Base-by-base conservation (phyloP, 345 rosid genomes). In the Mallotus nudiflorus region DNA sequence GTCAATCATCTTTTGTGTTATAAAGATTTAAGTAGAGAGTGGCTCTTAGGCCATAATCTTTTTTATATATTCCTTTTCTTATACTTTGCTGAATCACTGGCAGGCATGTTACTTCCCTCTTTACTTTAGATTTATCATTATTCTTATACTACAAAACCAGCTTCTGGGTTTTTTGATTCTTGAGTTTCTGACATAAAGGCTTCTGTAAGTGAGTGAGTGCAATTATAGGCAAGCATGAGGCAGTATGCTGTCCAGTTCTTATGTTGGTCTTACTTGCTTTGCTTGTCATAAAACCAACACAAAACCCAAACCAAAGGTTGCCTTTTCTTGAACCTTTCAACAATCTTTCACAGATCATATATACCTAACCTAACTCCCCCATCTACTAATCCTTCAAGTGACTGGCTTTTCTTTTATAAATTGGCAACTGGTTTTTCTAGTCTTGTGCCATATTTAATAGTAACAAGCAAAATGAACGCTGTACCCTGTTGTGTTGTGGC, bases 71-170 rank as follows among this genome's bases (percentile, higher is more conserved):
- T 72, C 67, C 75, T 72, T 65, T 69, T 73, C 70, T 79, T 69
- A 45, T 18, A 76, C 84, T 71, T 81, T 76, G 78, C 42, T 70
- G 73, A 84, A 73, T 75, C 85, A 67, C 75, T 78, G 87, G 84
- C 83, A 80, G 81, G 78, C 88, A 87, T 70, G 82, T 78, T 76
- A 62, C 63, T 76, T 40, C 29, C 65, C 77, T 67, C 76, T 77
- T 55, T 51, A 39, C 27, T 54, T 42, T 42, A 42, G 2, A 42
- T 4, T 1, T 42, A 4, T 42, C 1, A 42, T 8, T 8, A 42
- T 4, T 42, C 33, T 66, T 61, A 44, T 74, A 39, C 69, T 48
- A 62, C 44, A 69, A 59, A 69, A 68, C 59, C 60, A 40, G 37
- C 24, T 48, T 69, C 68, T 69, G 73, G 45, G 67, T 78, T 75